A percentile compares a stretch with the other conserved stretches of the same genome.
These are phyloP conservation scores for Aspergillus sergii DNA, from an alignment of 2,329 filamentous ascomycete species.

Conservation along the genomic window DNA sequence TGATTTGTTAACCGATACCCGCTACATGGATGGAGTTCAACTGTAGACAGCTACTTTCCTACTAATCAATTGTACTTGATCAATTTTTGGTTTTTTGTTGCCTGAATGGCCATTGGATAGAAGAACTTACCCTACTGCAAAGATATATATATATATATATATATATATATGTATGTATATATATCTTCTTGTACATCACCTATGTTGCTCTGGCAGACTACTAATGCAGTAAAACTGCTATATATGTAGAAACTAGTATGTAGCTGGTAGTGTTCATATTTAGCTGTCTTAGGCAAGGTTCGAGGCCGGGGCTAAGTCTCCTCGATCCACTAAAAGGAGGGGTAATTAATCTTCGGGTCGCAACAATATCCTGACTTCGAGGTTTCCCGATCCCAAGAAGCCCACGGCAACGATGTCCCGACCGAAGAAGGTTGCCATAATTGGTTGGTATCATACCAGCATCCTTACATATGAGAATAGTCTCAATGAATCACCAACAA, in stretches of 20 bases:
- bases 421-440: constrained; percentile 55
- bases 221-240: neutral
- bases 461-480: neutral
- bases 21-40: constrained; percentile 1
- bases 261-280: neutral
- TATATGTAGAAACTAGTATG: neutral
- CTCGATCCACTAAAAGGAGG: constrained; percentile 2
- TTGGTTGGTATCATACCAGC: constrained; percentile 41
- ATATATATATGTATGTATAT: no score
- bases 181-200: neutral
- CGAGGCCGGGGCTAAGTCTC: neutral
- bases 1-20: constrained; percentile 2
- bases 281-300: neutral
- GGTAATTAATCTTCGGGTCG: neutral
- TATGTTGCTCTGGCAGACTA: neutral
- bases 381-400: neutral
- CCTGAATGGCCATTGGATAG: neutral
- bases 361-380: neutral
- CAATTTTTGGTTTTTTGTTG: neutral
- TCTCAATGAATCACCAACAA: neutral
- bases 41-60: neutral
- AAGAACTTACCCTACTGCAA: neutral
- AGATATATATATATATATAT: neutral
- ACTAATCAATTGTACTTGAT: neutral
- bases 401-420: constrained; percentile 13